Conservation (phyloP, 148 eudicot species). For the Vaccinium darrowii region DNA sequence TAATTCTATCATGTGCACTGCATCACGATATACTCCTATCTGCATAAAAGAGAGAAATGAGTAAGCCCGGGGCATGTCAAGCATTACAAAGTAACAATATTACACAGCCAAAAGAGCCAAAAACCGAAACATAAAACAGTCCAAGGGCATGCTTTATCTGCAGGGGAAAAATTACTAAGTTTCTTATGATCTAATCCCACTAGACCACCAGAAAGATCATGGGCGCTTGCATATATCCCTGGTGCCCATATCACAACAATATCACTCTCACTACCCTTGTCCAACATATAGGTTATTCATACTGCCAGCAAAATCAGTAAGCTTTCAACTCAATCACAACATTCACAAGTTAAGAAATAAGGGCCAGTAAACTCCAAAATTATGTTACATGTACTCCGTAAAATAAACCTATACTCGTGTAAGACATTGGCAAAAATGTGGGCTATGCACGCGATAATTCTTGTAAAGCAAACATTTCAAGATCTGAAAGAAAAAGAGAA, state of each 20-base stretch:
- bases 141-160: not conserved
- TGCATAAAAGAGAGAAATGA: slow-evolving; percentile 6
- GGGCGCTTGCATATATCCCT: not conserved
- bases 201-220: not conserved
- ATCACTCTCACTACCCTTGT: not conserved
- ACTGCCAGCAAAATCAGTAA: not conserved
- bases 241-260: not conserved
- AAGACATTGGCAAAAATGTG: too few species aligned
- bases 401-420: too few species aligned
- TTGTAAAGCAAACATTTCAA: too few species aligned
- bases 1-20: slow-evolving; percentile 33
- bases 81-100: not conserved
- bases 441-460: too few species aligned
- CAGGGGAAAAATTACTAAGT: not conserved
- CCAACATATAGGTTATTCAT: not conserved
- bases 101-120: not conserved
- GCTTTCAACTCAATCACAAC: not conserved
- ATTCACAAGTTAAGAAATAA: not conserved
- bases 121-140: not conserved
- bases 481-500: too few species aligned
- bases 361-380: too few species aligned
- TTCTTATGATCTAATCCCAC: not conserved
- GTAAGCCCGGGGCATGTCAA: not conserved
- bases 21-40: slow-evolving; percentile 31
- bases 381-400: too few species aligned